Base-by-base conservation (phyloP, 345 rosid genomes). In the Populus ilicifolia region DNA sequence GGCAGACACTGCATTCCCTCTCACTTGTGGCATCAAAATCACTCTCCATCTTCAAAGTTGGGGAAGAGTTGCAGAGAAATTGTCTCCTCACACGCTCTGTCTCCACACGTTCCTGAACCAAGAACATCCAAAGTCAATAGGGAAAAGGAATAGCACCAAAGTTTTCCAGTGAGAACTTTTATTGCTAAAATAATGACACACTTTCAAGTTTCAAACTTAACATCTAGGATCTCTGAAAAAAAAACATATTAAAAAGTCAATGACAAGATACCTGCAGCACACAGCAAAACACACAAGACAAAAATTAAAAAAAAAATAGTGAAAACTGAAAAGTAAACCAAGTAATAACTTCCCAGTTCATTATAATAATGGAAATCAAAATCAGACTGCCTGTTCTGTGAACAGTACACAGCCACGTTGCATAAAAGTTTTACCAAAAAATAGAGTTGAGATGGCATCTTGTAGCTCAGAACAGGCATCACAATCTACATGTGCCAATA, bases 1-100 rank as follows among this genome's bases (percentile, higher is more conserved):
- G 88, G 83, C 99, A 96, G 69, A 92, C 67, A 73, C 86, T 86
- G 81, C 99, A 96, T 83, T 96, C 99, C 81, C 96, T 91, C 89
- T 96, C 98, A 23, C 86, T 87, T 44, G 91, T 80, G 75, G 97
- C 90, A 87, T 94, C 99, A 65, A 96, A 96, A 82, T 86, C 86
- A 80, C 87, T 89, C 70, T 89, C 95, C 99, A 94, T 96, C 91
- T 96, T 96, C 87, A 84, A 39, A 74, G 92, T 85, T 80, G 71
- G 96, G 3, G 87, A 88, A 46, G 90, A 83, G 75, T 80, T 88
- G 88, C 92, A 82, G 27, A 91, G 78, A 75, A 83, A 82, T 70
- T 86, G 94, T 86, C 99, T 90, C 76, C 87, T 83, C 50, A 76
- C 78, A 20, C 89, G 86, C 85, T 96, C 99, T 82, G 80, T 89